Percentiles rank a stretch among this genome's conserved stretches.
Evolutionary conservation across 106 monocot species (phyloP).

Genomic region (Dendrobium nobile): DNA sequence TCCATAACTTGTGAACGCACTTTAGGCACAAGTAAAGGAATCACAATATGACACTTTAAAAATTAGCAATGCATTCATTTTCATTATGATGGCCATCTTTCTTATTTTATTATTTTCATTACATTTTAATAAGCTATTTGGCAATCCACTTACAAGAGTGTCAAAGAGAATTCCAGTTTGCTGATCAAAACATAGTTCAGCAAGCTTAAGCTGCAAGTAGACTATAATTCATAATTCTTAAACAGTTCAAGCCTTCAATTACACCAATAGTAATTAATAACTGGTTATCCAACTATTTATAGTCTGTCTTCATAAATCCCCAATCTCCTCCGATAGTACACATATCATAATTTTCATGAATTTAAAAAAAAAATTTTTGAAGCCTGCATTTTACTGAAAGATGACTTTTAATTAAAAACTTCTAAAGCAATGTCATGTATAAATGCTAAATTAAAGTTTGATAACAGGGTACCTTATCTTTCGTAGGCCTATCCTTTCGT

Average conservation of each 20-base stretch:
- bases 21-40: not conserved
- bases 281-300: not conserved
- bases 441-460: constrained; percentile 7
- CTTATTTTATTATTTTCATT: not conserved
- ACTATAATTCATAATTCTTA: not conserved
- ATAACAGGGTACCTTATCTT: constrained; percentile 58
- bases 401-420: not conserved
- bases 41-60: not conserved
- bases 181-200: not conserved
- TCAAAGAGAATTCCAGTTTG: not conserved
- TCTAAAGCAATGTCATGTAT: not conserved
- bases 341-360: not conserved
- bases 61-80: not conserved
- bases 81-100: not conserved
- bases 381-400: not conserved
- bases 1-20: not conserved
- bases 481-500: constrained; percentile 74
- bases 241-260: not conserved
- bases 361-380: not conserved
- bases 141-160: not conserved
- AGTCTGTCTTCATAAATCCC: not conserved
- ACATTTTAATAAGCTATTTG: not conserved
- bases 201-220: not conserved
- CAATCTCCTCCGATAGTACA: not conserved
- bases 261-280: not conserved